These are phyloP conservation scores for Petunia secreta DNA, from an alignment of 257 asterid genomes.

Conservation along the genomic window DNA sequence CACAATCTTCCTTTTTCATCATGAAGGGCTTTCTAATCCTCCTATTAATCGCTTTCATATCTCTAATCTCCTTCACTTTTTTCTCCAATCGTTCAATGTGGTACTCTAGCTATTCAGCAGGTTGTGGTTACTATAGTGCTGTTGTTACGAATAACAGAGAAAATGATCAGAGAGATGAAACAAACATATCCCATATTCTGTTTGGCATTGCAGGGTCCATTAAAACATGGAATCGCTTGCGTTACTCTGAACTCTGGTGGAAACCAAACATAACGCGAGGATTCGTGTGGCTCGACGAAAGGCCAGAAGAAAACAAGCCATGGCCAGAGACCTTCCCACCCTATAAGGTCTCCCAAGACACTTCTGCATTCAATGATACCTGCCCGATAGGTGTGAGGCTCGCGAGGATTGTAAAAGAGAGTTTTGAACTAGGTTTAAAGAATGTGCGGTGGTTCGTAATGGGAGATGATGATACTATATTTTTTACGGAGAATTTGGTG, in stretches of 20 bases:
- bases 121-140: neutral
- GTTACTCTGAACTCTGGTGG: constrained; percentile 27
- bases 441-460: neutral
- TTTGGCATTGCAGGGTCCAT: constrained; percentile 29
- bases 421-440: neutral
- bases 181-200: constrained; percentile 19
- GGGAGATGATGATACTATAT: constrained; percentile 30
- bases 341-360: constrained; percentile 21
- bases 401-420: constrained; percentile 29
- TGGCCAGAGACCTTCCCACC: constrained; percentile 27
- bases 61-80: neutral
- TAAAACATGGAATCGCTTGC: constrained; percentile 18
- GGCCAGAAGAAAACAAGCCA: neutral
- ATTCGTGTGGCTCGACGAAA: neutral
- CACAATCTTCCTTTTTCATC: neutral
- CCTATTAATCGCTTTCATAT: constrained; percentile 20
- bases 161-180: neutral
- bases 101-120: too few species aligned
- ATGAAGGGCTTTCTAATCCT: neutral
- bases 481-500: constrained; percentile 29
- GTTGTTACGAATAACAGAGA: neutral
- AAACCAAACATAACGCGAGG: constrained; percentile 2
- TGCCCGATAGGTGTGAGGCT: constrained; percentile 25
- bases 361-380: constrained; percentile 4
- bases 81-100: neutral